Conservation (phyloP, 2,329 filamentous ascomycete species). For the Zopfia rhizophila region DNA sequence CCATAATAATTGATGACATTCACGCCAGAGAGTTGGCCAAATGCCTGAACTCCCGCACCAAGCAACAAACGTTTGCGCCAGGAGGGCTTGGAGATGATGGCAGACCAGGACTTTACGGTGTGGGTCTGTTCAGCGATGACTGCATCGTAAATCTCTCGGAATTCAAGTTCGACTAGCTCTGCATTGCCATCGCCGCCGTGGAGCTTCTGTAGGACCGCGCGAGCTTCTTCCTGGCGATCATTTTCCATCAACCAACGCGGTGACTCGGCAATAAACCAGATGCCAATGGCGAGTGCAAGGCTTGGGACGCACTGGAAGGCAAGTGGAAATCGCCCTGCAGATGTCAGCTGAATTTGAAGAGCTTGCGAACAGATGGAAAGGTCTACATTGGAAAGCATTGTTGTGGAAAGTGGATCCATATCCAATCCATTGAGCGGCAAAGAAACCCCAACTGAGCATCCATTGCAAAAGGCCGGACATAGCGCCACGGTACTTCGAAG, state of each 20-base stretch:
- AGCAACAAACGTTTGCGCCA: slow-evolving; percentile 60
- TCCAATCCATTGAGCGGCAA: slow-evolving; percentile 52
- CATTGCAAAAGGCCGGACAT: slow-evolving; percentile 68
- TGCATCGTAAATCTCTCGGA: slow-evolving; percentile 34
- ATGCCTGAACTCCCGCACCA: slow-evolving; percentile 61
- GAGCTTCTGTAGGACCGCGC: slow-evolving; percentile 7
- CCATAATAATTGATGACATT: slow-evolving; percentile 60
- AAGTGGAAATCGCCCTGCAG: slow-evolving; percentile 11
- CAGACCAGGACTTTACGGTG: slow-evolving; percentile 53
- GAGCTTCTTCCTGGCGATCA: slow-evolving; percentile 12
- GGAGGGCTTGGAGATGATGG: slow-evolving; percentile 55
- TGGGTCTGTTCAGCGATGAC: slow-evolving; percentile 37
- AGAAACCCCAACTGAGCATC: slow-evolving; percentile 52
- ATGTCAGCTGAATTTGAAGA: slow-evolving; percentile 19
- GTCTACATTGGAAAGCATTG: slow-evolving; percentile 33
- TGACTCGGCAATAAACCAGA: slow-evolving; percentile 68
- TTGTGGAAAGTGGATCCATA: slow-evolving; percentile 47
- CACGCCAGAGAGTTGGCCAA: slow-evolving; percentile 60
- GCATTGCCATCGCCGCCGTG: slow-evolving; percentile 13
- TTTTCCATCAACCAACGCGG: slow-evolving; percentile 46
- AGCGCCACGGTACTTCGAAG: slow-evolving; percentile 55
- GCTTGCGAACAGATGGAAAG: no score
- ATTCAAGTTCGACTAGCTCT: slow-evolving; percentile 33
- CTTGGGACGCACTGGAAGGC: slow-evolving; percentile 25
- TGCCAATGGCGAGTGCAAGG: slow-evolving; percentile 55